Evolutionary conservation across 331 rosid species (phyloP).

Genomic region (Rosa hybrid): DNA sequence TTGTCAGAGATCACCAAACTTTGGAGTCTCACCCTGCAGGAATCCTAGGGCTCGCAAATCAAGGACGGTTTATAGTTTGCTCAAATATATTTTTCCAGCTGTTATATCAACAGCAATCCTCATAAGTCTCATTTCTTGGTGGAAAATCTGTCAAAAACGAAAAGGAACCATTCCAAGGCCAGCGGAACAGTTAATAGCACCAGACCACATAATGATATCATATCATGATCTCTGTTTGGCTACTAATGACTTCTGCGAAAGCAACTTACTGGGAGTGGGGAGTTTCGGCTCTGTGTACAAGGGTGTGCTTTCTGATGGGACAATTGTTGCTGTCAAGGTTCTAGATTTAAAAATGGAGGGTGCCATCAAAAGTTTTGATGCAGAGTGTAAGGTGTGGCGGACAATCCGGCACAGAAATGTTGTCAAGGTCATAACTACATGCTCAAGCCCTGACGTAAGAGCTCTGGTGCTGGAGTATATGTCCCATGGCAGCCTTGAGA

Average conservation of each 20-base stretch:
- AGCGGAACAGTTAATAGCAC: too few species aligned
- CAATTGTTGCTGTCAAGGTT: constrained; percentile 17
- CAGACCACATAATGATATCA: background rate
- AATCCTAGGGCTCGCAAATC: background rate
- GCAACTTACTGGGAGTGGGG: constrained; percentile 8
- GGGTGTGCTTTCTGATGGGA: background rate
- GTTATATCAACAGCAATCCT: background rate
- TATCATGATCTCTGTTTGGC: background rate
- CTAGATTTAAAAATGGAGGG: background rate
- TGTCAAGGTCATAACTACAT: constrained; percentile 16
- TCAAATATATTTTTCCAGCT: constrained; percentile 13
- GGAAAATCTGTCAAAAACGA: background rate
- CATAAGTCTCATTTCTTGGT: background rate
- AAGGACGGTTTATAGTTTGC: background rate
- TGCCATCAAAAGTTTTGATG: constrained; percentile 25
- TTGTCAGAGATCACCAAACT: constrained; percentile 6
- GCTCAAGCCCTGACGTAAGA: constrained; percentile 29
- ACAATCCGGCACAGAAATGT: constrained; percentile 32
- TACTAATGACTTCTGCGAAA: constrained; percentile 2
- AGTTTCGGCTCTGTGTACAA: constrained; percentile 11
- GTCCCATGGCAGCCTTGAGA: constrained; percentile 37
- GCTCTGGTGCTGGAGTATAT: constrained; percentile 32
- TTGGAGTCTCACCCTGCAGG: constrained; percentile 6
- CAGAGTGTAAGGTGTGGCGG: constrained; percentile 33
- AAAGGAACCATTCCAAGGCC: background rate